Conservation (phyloP, 805 yeast genomes). For the Suhomyces sp. region DNA sequence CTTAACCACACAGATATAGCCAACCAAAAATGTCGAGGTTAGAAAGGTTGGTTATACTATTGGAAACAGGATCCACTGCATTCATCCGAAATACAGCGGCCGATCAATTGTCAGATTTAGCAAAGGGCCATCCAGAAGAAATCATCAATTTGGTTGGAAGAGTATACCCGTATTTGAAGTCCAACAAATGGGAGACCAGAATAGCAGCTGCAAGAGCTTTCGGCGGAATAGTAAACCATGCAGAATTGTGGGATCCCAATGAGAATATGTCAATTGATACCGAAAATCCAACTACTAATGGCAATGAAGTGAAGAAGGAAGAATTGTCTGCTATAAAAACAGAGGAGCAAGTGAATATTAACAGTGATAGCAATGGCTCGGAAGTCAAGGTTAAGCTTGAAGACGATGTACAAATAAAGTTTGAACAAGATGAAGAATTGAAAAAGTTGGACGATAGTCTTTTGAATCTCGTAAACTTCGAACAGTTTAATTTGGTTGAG, state of each 20-base stretch:
- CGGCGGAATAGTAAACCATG: conserved; percentile 85
- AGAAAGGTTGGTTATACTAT: conserved; percentile 53
- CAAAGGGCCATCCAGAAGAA: conserved; percentile 93
- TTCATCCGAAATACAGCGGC: conserved; percentile 95
- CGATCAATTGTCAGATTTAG: conserved; percentile 91
- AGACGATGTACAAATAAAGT: conserved; percentile 8
- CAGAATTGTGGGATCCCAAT: conserved; percentile 84
- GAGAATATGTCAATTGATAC: conserved; percentile 8
- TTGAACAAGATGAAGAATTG: conserved; percentile 36
- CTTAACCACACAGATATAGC: neutral
- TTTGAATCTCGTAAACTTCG: conserved; percentile 44
- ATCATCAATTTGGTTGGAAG: conserved; percentile 76
- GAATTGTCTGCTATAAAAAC: conserved; percentile 1
- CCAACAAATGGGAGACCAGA: conserved; percentile 93
- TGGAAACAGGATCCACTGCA: conserved; percentile 94
- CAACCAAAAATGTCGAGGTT: conserved; percentile 41
- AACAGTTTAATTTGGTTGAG: conserved; percentile 49
- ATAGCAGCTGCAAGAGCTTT: conserved; percentile 92
- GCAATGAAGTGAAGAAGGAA: conserved; percentile 14
- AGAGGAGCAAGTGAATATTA: neutral
- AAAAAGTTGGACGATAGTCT: conserved; percentile 39
- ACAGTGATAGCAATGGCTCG: neutral
- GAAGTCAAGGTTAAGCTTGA: conserved; percentile 19
- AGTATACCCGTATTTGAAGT: conserved; percentile 83
- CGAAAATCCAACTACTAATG: conserved; percentile 6